Conservation (phyloP, 2,329 filamentous ascomycete species). For the Fusarium lyarnte region DNA sequence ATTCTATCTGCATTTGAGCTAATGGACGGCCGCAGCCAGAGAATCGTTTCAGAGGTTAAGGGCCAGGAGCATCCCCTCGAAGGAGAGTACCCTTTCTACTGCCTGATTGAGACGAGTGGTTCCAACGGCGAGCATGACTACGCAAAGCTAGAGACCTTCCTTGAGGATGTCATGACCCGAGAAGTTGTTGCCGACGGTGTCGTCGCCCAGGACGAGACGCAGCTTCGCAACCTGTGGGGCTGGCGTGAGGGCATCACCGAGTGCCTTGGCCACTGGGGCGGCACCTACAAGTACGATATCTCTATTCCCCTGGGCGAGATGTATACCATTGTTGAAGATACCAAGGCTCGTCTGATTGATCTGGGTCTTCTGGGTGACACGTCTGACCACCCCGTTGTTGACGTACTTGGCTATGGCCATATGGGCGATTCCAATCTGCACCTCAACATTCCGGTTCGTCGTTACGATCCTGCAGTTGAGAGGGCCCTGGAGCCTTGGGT, state of each 20-base stretch:
- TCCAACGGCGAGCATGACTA: slow-evolving; percentile 94
- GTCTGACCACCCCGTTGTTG: slow-evolving; percentile 80
- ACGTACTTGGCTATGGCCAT: slow-evolving; percentile 95
- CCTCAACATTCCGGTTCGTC: slow-evolving; percentile 84
- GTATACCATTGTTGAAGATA: slow-evolving; percentile 90
- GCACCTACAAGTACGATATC: slow-evolving; percentile 98
- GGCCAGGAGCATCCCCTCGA: slow-evolving; percentile 84
- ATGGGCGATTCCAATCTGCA: slow-evolving; percentile 98
- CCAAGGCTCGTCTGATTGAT: slow-evolving; percentile 74
- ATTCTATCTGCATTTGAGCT: slow-evolving; percentile 98
- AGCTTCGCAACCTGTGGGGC: slow-evolving; percentile 84
- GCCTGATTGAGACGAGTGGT: slow-evolving; percentile 93
- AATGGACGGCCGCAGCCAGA: slow-evolving; percentile 89
- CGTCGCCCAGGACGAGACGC: slow-evolving; percentile 91
- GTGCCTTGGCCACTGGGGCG: slow-evolving; percentile 87
- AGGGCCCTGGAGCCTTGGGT: slow-evolving; percentile 91
- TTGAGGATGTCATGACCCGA: slow-evolving; percentile 90
- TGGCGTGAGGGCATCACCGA: slow-evolving; percentile 96
- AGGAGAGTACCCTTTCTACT: slow-evolving; percentile 90
- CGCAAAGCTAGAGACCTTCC: slow-evolving; percentile 88
- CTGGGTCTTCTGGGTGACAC: slow-evolving; percentile 82
- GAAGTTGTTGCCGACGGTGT: slow-evolving; percentile 91
- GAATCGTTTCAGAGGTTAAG: slow-evolving; percentile 77
- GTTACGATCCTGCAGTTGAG: slow-evolving; percentile 89
- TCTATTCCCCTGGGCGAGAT: slow-evolving; percentile 91